A percentile compares a stretch with the other conserved stretches of the same genome.
Conservation (phyloP, 495 filamentous ascomycete genomes). For the Hypoxylon fuscum region DNA sequence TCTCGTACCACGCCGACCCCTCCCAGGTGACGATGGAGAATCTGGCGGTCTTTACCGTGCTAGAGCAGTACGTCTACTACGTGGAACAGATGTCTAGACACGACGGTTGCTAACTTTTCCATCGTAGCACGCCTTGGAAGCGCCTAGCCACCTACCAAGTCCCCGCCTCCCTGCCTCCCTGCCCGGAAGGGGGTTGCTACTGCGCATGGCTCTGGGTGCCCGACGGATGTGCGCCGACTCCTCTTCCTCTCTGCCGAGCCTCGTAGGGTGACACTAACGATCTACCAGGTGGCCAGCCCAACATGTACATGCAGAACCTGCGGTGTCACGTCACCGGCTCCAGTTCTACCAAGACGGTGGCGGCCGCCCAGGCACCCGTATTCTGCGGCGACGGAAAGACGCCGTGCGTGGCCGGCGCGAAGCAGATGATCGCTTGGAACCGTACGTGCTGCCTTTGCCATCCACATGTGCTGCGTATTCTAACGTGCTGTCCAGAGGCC, state of each 20-base stretch:
- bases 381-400: conserved; percentile 53
- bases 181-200: conserved; percentile 60
- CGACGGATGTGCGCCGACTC: conserved; percentile 49
- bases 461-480: background rate
- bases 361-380: conserved; percentile 50
- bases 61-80: conserved; percentile 46
- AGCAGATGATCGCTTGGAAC: conserved; percentile 65
- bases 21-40: conserved; percentile 60
- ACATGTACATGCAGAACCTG: conserved; percentile 65
- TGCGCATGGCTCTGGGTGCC: conserved; percentile 69
- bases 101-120: background rate
- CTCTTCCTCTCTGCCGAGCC: background rate
- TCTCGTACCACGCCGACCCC: conserved; percentile 60
- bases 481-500: conserved; percentile 40
- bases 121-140: conserved; percentile 58
- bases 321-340: conserved; percentile 61
- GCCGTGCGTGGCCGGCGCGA: conserved; percentile 61
- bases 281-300: conserved; percentile 48
- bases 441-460: conserved; percentile 38
- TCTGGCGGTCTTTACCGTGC: conserved; percentile 60
- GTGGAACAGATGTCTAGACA: background rate
- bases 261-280: too few relatives aligned
- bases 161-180: conserved; percentile 56
- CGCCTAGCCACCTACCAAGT: conserved; percentile 59
- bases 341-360: conserved; percentile 50